phyloP scores from a whole-genome alignment of 164 flowering plant genomes.

The Chimonanthus praecox region DNA sequence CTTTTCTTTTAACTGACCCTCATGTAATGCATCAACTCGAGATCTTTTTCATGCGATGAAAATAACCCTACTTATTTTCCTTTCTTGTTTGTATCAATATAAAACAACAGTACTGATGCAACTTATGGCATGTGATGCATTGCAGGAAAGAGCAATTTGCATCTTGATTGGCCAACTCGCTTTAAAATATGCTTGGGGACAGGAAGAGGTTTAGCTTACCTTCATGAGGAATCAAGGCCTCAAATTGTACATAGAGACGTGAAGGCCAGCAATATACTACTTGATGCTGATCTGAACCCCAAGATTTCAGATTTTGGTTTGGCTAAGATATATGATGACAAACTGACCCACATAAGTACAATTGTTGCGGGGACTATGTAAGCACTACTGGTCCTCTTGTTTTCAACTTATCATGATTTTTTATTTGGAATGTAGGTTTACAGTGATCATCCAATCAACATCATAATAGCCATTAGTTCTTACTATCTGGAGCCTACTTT shows the following conservation, averaged over 20 bases:
- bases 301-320: constrained; percentile 22
- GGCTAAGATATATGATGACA: constrained; percentile 19
- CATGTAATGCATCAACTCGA: too few relatives aligned
- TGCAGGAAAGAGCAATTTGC: constrained; percentile 37
- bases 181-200: constrained; percentile 61
- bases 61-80: not conserved
- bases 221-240: constrained; percentile 67
- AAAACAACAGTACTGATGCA: not conserved
- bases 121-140: not conserved
- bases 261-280: constrained; percentile 77
- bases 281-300: constrained; percentile 29
- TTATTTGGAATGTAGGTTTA: not conserved
- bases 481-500: too few relatives aligned
- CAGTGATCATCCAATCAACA: not conserved
- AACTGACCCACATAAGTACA: constrained; percentile 17
- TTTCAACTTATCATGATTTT: not conserved
- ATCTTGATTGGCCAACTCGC: constrained; percentile 57
- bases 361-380: constrained; percentile 21
- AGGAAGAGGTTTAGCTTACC: constrained; percentile 72
- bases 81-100: too few relatives aligned
- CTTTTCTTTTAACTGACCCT: too few relatives aligned
- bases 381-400: not conserved
- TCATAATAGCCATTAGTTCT: too few relatives aligned
- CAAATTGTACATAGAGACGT: constrained; percentile 75
- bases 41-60: too few relatives aligned